Percentiles rank a stretch among this genome's conserved stretches.
Conservation (phyloP, 208 protist genomes). For the Leishmania major region DNA sequence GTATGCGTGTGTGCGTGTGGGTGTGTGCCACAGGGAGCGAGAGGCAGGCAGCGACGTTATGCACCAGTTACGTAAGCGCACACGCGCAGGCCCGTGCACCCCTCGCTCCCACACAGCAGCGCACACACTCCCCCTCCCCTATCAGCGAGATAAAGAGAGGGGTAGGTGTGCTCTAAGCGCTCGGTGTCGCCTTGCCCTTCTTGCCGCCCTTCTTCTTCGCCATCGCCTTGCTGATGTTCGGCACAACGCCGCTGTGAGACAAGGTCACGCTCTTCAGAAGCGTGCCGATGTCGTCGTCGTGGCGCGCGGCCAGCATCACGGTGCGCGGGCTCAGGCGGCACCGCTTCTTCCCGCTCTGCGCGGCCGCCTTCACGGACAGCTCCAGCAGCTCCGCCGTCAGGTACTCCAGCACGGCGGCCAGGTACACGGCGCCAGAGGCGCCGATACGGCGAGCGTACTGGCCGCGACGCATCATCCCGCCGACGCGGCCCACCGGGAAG, state of each 20-base stretch:
- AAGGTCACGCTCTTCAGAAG: conserved; percentile 72
- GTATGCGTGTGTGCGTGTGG: neutral
- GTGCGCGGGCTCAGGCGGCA: conserved; percentile 77
- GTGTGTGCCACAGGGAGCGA: neutral
- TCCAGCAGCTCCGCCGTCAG: conserved; percentile 86
- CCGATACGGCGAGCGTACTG: conserved; percentile 97
- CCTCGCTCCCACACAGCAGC: neutral
- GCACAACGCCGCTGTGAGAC: conserved; percentile 81
- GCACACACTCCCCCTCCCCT: neutral
- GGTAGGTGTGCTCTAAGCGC: conserved; percentile 33
- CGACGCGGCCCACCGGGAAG: conserved; percentile 99
- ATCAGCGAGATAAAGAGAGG: neutral
- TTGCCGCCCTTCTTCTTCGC: conserved; percentile 78
- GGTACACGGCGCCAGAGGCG: conserved; percentile 98
- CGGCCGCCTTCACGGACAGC: conserved; percentile 82
- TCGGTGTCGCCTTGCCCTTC: conserved; percentile 68
- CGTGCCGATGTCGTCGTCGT: conserved; percentile 76
- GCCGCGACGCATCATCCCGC: conserved; percentile 95
- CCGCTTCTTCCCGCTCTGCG: conserved; percentile 68
- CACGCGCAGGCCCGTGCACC: neutral
- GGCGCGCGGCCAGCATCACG: conserved; percentile 81
- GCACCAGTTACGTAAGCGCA: neutral
- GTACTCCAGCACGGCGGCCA: conserved; percentile 99
- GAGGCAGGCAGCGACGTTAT: neutral
- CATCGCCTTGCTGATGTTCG: conserved; percentile 79